These are phyloP conservation scores for Annulohypoxylon maeteangense DNA, from an alignment of 495 filamentous ascomycete species.

Conservation along the genomic window DNA sequence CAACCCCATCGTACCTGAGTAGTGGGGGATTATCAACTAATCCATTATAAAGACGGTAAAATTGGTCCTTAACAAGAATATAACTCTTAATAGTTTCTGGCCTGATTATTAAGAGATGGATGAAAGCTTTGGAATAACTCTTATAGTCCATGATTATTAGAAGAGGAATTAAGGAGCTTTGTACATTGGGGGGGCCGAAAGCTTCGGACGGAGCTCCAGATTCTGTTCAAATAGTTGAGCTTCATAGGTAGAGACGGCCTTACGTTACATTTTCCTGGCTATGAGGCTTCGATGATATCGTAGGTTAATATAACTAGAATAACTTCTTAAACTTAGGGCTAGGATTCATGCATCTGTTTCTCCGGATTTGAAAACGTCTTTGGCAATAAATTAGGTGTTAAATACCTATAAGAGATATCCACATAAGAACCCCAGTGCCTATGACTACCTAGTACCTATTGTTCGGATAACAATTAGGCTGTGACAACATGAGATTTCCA, in stretches of 20 bases:
- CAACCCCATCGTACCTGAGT: background rate
- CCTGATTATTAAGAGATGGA: conserved; percentile 29
- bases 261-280: background rate
- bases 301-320: too few relatives aligned
- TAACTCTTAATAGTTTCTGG: conserved; percentile 23
- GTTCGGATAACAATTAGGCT: background rate
- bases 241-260: background rate
- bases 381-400: background rate
- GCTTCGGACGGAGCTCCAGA: conserved; percentile 18
- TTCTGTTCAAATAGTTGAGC: background rate
- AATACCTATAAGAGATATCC: too few relatives aligned
- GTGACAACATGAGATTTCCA: background rate
- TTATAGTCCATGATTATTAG: conserved; percentile 29
- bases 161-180: conserved; percentile 15
- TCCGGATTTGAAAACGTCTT: background rate
- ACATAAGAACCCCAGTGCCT: too few relatives aligned
- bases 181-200: conserved; percentile 13
- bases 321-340: too few relatives aligned
- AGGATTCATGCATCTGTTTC: too few relatives aligned
- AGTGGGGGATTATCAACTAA: conserved; percentile 32
- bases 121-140: conserved; percentile 17
- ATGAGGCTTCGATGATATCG: background rate
- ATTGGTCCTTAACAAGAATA: background rate
- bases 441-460: too few relatives aligned
- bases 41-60: conserved; percentile 33